phyloP scores from a whole-genome alignment of 176 grass and related monocot species.

The Chloris gayana region DNA sequence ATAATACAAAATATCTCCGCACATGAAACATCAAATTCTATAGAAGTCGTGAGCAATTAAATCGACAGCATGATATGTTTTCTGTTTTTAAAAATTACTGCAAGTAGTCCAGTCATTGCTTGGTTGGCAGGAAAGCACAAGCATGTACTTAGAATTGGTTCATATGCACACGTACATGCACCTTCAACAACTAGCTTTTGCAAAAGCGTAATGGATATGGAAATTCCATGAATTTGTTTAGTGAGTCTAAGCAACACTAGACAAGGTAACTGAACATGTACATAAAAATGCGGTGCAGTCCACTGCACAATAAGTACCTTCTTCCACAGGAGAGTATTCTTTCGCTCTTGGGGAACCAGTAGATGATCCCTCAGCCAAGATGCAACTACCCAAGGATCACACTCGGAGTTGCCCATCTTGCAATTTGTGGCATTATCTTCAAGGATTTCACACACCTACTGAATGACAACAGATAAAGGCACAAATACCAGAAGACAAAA shows the following conservation, averaged over 20 bases:
- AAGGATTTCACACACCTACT: slow-evolving; percentile 91
- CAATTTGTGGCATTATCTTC: slow-evolving; percentile 65
- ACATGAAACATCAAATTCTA: neutral
- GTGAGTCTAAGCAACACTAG: neutral
- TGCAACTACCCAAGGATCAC: slow-evolving; percentile 71
- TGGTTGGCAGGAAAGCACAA: neutral
- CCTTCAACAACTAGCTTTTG: neutral
- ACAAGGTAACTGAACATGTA: slow-evolving; percentile 11
- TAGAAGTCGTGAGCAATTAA: neutral
- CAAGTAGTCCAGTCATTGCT: neutral
- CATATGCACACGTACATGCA: neutral
- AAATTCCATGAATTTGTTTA: neutral
- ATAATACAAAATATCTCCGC: slow-evolving; percentile 8
- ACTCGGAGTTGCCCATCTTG: slow-evolving; percentile 41
- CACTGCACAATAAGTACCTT: slow-evolving; percentile 60
- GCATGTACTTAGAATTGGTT: neutral
- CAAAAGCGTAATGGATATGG: neutral
- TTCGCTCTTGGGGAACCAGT: slow-evolving; percentile 74
- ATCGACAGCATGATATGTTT: too few species aligned
- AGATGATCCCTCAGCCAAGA: slow-evolving; percentile 94
- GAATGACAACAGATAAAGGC: slow-evolving; percentile 27
- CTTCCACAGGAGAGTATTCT: slow-evolving; percentile 72
- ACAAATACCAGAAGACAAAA: slow-evolving; percentile 1
- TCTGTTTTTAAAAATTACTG: neutral
- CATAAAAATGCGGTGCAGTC: neutral